These are phyloP conservation scores for Ophiostoma ulmi DNA, from an alignment of 2,329 filamentous ascomycete genomes.

Conservation along the genomic window DNA sequence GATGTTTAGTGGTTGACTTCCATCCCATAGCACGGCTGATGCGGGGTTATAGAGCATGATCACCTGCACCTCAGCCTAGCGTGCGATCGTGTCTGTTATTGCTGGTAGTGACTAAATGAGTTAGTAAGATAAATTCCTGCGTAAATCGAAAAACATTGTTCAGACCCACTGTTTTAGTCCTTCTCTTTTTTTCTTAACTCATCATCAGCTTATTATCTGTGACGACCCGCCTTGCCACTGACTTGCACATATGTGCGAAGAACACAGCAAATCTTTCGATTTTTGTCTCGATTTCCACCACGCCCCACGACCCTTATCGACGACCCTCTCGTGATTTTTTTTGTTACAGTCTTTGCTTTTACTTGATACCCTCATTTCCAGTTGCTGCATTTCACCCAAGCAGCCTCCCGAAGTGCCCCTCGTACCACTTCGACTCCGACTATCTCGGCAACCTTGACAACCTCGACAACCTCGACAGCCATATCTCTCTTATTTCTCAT, in stretches of 20 bases:
- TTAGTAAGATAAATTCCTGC: not conserved
- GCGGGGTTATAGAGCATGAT: slow-evolving; percentile 24
- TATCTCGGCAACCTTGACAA: not conserved
- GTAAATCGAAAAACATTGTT: slow-evolving; percentile 9
- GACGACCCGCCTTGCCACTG: slow-evolving; percentile 1
- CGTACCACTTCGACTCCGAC: not conserved
- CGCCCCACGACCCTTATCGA: not conserved
- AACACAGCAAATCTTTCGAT: slow-evolving; percentile 6
- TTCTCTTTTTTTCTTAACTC: not conserved
- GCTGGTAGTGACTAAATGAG: not conserved
- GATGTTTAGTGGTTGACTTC: slow-evolving; percentile 3
- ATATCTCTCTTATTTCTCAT: not conserved
- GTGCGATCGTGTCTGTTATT: slow-evolving; percentile 12
- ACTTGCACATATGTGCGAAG: not conserved
- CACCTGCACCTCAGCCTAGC: slow-evolving; percentile 23
- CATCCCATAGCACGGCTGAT: slow-evolving; percentile 20
- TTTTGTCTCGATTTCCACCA: not conserved
- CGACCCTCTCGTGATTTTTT: not conserved
- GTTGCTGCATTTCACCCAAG: not conserved
- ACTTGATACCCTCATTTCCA: not conserved
- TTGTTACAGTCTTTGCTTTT: not conserved
- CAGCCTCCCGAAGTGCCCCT: not conserved
- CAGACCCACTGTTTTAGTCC: not conserved
- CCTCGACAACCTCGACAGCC: not conserved
- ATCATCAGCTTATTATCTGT: slow-evolving; percentile 7